Evolutionary conservation across 352 stramenopile species (phyloP).

Genomic region (Phytopythium ostracodes): DNA sequence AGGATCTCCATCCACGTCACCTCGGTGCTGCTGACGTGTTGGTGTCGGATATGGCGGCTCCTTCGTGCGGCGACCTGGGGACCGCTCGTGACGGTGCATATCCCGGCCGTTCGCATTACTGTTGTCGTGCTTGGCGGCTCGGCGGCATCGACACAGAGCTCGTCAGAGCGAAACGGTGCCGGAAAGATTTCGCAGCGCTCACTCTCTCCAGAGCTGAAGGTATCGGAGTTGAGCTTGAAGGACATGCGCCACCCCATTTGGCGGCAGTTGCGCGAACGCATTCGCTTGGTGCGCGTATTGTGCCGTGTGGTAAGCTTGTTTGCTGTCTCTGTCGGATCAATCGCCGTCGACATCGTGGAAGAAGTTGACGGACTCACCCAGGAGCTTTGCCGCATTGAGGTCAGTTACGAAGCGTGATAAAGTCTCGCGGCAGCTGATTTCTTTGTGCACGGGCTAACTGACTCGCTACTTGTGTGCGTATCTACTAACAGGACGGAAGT

Average conservation of each 20-base stretch:
- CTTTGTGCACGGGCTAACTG: background rate
- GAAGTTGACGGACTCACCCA: conserved; percentile 6
- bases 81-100: conserved; percentile 36
- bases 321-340: conserved; percentile 18
- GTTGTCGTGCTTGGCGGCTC: conserved; percentile 13
- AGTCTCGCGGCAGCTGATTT: too few relatives aligned
- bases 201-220: background rate
- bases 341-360: conserved; percentile 32
- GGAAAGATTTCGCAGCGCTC: background rate
- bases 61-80: conserved; percentile 35
- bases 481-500: background rate
- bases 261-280: background rate
- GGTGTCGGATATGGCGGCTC: conserved; percentile 47
- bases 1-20: conserved; percentile 38
- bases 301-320: conserved; percentile 35
- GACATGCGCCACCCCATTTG: background rate
- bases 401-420: background rate
- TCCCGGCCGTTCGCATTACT: conserved; percentile 29
- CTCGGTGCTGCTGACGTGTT: conserved; percentile 45
- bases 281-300: conserved; percentile 17
- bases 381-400: conserved; percentile 18
- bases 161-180: too few relatives aligned
- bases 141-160: background rate
- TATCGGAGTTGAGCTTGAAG: background rate
- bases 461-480: background rate